phyloP scores from a whole-genome alignment of 805 yeast genomes.

The Myxozyma udenii region DNA sequence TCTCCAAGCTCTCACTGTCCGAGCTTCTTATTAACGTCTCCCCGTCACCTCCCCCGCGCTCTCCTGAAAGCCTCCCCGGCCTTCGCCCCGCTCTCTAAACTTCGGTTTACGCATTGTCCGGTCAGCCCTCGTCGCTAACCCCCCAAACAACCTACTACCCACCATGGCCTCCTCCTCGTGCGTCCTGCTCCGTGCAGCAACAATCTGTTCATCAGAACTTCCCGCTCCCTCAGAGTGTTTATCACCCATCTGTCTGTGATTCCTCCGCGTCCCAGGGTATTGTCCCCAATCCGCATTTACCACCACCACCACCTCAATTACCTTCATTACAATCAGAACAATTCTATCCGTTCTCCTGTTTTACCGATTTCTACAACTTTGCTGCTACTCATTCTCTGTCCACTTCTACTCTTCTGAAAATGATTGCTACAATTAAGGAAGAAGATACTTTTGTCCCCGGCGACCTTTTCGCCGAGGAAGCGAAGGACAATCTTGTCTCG shows the following conservation, averaged over 20 bases:
- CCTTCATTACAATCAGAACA: no score
- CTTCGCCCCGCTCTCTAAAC: constrained; percentile 3
- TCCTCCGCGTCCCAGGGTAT: background rate
- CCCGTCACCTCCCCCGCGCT: constrained; percentile 6
- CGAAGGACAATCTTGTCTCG: constrained; percentile 1
- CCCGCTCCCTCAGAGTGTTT: background rate
- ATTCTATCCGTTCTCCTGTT: background rate
- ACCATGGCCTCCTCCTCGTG: constrained; percentile 22
- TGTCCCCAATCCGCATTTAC: no score
- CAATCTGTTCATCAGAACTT: background rate
- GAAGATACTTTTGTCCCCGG: constrained; percentile 4
- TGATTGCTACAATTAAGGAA: constrained; percentile 17
- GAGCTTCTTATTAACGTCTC: constrained; percentile 4
- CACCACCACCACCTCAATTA: no score
- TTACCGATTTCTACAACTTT: background rate
- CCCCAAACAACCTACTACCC: constrained; percentile 13
- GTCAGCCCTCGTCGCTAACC: constrained; percentile 17
- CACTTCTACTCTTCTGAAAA: background rate
- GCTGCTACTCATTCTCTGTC: background rate
- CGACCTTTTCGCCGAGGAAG: constrained; percentile 9
- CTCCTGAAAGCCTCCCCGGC: constrained; percentile 3
- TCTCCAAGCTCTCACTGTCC: background rate
- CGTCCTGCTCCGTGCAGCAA: constrained; percentile 1
- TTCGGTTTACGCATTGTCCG: constrained; percentile 27
- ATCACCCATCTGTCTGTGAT: no score